These are phyloP conservation scores for Cymbopogon flexuosus DNA, from an alignment of 202 grass and related monocot genomes.

Conservation along the genomic window DNA sequence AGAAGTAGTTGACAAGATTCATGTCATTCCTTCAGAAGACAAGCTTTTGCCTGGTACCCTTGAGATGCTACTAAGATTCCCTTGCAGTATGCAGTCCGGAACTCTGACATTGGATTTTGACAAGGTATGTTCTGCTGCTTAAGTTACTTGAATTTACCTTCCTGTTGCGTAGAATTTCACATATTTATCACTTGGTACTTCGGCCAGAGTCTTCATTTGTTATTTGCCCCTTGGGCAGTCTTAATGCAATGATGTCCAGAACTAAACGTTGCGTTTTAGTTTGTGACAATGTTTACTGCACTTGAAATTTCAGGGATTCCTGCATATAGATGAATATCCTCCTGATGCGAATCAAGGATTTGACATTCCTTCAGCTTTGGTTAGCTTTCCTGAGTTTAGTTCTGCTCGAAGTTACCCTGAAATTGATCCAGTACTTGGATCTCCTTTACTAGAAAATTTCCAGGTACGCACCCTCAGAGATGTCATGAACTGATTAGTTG, in stretches of 20 bases:
- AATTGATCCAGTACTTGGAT: slow-evolving; percentile 31
- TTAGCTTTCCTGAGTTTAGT: slow-evolving; percentile 84
- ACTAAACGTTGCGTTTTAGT: slow-evolving; percentile 17
- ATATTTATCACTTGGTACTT: slow-evolving; percentile 21
- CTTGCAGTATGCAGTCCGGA: slow-evolving; percentile 70
- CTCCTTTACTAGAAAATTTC: slow-evolving; percentile 67
- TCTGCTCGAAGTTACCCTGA: slow-evolving; percentile 68
- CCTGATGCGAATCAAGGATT: slow-evolving; percentile 99
- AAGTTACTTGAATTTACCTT: not conserved
- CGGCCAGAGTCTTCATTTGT: not conserved
- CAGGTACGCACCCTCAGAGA: slow-evolving; percentile 44
- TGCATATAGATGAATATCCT: slow-evolving; percentile 98
- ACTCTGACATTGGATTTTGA: slow-evolving; percentile 88
- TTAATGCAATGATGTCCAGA: slow-evolving; percentile 9
- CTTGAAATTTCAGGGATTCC: slow-evolving; percentile 69
- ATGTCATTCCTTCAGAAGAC: slow-evolving; percentile 90
- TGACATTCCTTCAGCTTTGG: slow-evolving; percentile 93
- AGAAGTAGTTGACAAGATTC: slow-evolving; percentile 78
- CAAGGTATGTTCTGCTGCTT: slow-evolving; percentile 59
- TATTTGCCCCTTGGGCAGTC: slow-evolving; percentile 8
- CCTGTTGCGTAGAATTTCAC: slow-evolving; percentile 26
- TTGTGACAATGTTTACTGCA: slow-evolving; percentile 15
- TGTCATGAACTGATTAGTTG: not conserved
- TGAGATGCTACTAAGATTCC: slow-evolving; percentile 71
- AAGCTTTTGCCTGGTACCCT: slow-evolving; percentile 81